Evolutionary conservation across 306 rosid genomes (phyloP), one percentile per base, ranked within the genome.

Genomic region (Medicago lupulina): DNA sequence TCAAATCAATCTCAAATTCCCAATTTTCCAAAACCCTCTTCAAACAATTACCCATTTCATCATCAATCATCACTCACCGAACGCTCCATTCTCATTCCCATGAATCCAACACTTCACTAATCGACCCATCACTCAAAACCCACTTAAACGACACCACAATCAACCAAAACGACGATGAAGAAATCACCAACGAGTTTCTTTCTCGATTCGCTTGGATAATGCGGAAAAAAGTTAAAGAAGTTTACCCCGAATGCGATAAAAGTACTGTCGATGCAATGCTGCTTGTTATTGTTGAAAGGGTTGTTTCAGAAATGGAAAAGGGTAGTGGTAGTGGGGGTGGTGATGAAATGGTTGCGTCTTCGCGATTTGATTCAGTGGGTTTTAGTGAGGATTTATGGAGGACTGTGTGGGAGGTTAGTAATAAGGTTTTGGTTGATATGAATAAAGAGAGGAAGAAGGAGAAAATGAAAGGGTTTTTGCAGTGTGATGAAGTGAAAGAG

Each of bases 341-440:
- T 50, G 80, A 62, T 9, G 80, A 63, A 1, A 44, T 77, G 8
- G 40, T 80, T 34, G 16, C 67, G 15, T 16, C 64, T 25, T 47
- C 60, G 2, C 17, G 46, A 13, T 19, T 15, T 64, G 44, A 67
- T 5, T 78, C 85, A 0, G 82, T 76, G 50, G 93, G 88, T 63
- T 88, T 95, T n/a, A 95, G 98, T 13, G 96, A 90, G 82, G 97
- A 95, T 75, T 60, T 95, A 86, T 95, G 98, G 98, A 87, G 9
- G 18, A 89, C 92, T 14, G 98, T 95, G 17, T 90, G 97, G 90
- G 97, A 95, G 66, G 98, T 95, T 59, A 89, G 96, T 72, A 85
- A 88, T 61, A 73, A 53, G 91, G 98, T 95, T 16, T 73, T 95
- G 89, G 89, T 76, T 9, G 96, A 90, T 53, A 95, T 92, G 93